Evolutionary conservation across 2,329 filamentous ascomycete species (phyloP).

Genomic region (Emericellopsis atlantica): DNA sequence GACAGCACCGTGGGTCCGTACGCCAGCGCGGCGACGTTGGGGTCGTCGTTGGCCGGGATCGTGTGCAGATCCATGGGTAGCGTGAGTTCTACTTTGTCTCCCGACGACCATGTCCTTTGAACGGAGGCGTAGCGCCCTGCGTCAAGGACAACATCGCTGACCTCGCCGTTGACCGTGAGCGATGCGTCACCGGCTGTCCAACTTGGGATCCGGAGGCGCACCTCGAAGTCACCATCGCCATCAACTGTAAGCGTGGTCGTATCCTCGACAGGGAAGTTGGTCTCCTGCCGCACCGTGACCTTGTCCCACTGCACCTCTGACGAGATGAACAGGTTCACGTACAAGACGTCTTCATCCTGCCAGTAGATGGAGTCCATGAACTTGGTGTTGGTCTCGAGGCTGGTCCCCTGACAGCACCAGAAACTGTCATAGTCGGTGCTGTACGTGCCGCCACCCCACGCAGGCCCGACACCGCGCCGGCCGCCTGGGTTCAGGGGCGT

Average conservation of each 20-base stretch:
- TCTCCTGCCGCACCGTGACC: slow-evolving; percentile 28
- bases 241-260: slow-evolving; percentile 23
- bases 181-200: slow-evolving; percentile 27
- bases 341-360: slow-evolving; percentile 25
- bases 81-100: slow-evolving; percentile 27
- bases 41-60: slow-evolving; percentile 32
- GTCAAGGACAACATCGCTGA: slow-evolving; percentile 8
- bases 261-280: slow-evolving; percentile 26
- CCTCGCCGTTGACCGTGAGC: slow-evolving; percentile 27
- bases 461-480: slow-evolving; percentile 33
- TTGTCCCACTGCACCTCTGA: slow-evolving; percentile 29
- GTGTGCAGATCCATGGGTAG: slow-evolving; percentile 30
- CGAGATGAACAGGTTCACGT: slow-evolving; percentile 35
- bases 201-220: slow-evolving; percentile 31
- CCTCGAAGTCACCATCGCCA: slow-evolving; percentile 19
- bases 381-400: slow-evolving; percentile 39
- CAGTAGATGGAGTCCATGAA: slow-evolving; percentile 40
- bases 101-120: slow-evolving; percentile 24
- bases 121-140: slow-evolving; percentile 28
- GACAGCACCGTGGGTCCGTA: slow-evolving; percentile 31
- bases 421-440: slow-evolving; percentile 38
- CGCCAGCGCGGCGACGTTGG: slow-evolving; percentile 26
- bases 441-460: slow-evolving; percentile 41
- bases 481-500: slow-evolving; percentile 34
- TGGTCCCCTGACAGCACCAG: slow-evolving; percentile 42